Evolutionary conservation across 805 yeast genomes (phyloP), one percentile per base, ranked within the genome.

Genomic region (Danielia reshetovae): DNA sequence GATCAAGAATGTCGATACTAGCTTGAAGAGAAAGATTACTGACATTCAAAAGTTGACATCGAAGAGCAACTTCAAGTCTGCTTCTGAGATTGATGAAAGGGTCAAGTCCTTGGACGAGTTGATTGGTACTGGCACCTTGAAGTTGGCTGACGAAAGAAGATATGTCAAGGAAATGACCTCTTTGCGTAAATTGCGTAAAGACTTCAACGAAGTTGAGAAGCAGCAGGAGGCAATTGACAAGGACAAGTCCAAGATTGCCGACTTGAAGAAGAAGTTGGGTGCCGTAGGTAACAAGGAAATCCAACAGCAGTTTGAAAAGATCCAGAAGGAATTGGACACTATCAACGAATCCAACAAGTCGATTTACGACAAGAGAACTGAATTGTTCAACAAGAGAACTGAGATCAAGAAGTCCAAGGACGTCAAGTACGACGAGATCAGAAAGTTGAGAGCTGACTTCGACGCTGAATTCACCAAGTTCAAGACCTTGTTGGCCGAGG

Each of bases 81-180:
- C 72, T 41, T 79, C 66, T 24, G 94, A 85, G 43, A 81, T 85
- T 47, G 88, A 84, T 49, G 67, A 68, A 39, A 77, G 81, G 60
- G 71, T 85, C 53, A 56, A 58, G 39, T 69, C 68, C 46, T 75
- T 87, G 54, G 97, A 93, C 58, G 74, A 72, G 27, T 69, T 74
- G 47, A 81, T 93, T 42, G 85, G 84, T 36, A 64, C 83, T 32
- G 97, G 97, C 44, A 63, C 72, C 29, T 71, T 93, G 57, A 77
- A 85, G 51, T 77, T 93, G 54, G 97, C 88, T 35, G 96, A 90
- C 45, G 99, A 93, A 74, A 82, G 86, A 69, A 74, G 79, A 55
- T 64, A 72, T 46, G 78, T 93, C 48, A 85, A 85, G 66, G 97
- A 90, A 66, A 84, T 87, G 72, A 74, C 87, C 34, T 62, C 80